Evolutionary conservation across 306 rosid genomes (phyloP), one percentile per base, ranked within the genome.

Genomic region (Gillenia trifoliata): DNA sequence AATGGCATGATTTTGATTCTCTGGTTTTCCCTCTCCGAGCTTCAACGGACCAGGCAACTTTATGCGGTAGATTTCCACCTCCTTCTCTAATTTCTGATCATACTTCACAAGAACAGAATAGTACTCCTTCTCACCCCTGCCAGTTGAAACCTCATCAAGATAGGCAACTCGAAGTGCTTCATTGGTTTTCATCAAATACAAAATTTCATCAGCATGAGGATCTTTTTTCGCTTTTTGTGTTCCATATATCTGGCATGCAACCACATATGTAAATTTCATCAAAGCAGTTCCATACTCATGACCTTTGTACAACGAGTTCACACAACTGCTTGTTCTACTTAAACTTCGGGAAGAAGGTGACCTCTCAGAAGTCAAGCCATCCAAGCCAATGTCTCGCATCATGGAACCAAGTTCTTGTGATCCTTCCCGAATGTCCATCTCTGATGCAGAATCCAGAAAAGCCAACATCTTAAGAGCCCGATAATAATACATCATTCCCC

Each of bases 401-500:
- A 88, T 76, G 45, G 96, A 83, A 73, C 87, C 91, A 80, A 82
- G 91, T 78, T 91, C 98, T 6, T 75, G 94, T n/a, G 96, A 68
- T 67, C 98, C 98, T 57, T 91, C 97, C 63, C 87, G 89, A 50
- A 94, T 87, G 82, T 94, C 98, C 93, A 94, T 81, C 84, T 94
- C 97, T 25, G 99, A 85, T 16, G 99, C 99, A 75, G 97, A 90
- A 76, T 94, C 99, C 73, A 94, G 86, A 87, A 92, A 94, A 29
- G 92, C 90, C 86, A 92, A 78, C 96, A 92, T 92, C 85, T 90
- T 94, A 72, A 94, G 96, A 54, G 99, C 99, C 63, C 93, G 88
- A 72, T 88, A 90, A 77, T 94, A 90, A 79, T 91, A 94, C 96
- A 94, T 94, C 99, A 91, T 94, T 73, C 99, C 99, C 82, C 99